Evolutionary conservation across 805 yeast species (phyloP), one percentile per base, ranked within the genome.

Genomic region (Saccharomycopsis amapae): DNA sequence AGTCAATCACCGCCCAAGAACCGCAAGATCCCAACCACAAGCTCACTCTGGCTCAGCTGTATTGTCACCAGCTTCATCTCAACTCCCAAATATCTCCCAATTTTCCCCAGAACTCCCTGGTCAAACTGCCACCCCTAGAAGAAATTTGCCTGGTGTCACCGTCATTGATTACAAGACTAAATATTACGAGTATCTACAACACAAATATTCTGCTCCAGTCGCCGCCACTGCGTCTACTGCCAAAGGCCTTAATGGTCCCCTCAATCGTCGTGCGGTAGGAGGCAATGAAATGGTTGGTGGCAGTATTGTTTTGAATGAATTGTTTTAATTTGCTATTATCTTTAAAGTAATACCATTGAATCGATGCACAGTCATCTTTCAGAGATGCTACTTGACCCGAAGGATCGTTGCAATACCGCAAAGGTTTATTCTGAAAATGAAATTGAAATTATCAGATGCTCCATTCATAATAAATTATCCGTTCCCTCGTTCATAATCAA

Each of bases 231-330:
- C 6, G 13, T 37, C 40, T 15, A 37, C 13, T 12, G 18, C 12
- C 40, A 24, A n/a, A 18, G 15, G 15, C 17, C 26, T 23, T 22
- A 23, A 24, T 23, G 40, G 30, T 26, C 10, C 30, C 12, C 7
- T 12, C 12, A 26, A 7, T 26, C 7, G 10, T 9, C 12, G 10
- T 26, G 30, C 30, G 7, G 30, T 26, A 5, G 24, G 24, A 23
- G 40, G 30, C 40, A 37, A 37, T 24, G 40, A 37, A 23, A 37
- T 37, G 40, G 37, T 40, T 32, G 40, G 39, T 22, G 35, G 15
- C 4, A 23, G 38, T 6, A 34, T 33, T 25, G 26, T 13, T n/a
- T 23, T 42, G 31, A 42, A 42, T 26, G 39, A 33, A 15, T 34
- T 42, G 22, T 42, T 25, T 17, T 28, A 38, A 38, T 15, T n/a